Base-by-base conservation (phyloP, 2,329 filamentous ascomycete genomes). In the Fusarium sublunatum region DNA sequence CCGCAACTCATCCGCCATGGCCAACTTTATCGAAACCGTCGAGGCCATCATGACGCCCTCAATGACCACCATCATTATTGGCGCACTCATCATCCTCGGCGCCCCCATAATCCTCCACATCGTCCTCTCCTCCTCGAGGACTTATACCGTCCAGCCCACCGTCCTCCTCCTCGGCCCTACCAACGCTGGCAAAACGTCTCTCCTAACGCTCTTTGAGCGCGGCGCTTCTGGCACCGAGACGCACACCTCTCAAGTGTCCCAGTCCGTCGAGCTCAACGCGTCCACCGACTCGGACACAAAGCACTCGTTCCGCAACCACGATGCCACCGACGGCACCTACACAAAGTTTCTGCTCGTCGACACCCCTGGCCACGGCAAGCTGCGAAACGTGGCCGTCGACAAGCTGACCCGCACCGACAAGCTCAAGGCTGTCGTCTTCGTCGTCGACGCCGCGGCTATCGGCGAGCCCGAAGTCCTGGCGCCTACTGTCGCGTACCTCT, bases 331-430 rank as follows among this genome's bases (percentile, higher is more conserved):
- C 51, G 81, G 83, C 53, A 79, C 77, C 47, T 87, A 90, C 73
- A 88, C 86, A 65, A 90, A 88, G 73, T 91, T 95, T 74, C 80
- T 91, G 36, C 80, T 98, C 31, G 80, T 91, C 72, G 95, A 99
- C 79, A 98, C 94, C 1, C 95, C 95, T 0, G 95, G 95, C 35
- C 95, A 99, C 79, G 93, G 92, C 70, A 99, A 99, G 79, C 87
- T 99, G 57, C 91, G 95, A 59, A 85, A 87, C 69, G 82, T 87
- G 65, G 88, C 91, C 4, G 81, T 90, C 56, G 76, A 81, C 38
- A 79, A 78, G 49, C 77, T 89, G 25, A 72, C 67, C 54, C 73
- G 65, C 58, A 71, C 71, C 29, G 73, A 77, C 47, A 84, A 85
- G 64, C 79, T 94, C 43, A 85, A 85, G 36, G 93, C 90, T 15